phyloP scores from a whole-genome alignment of 148 eudicot species.

The Polygonum maritimum region DNA sequence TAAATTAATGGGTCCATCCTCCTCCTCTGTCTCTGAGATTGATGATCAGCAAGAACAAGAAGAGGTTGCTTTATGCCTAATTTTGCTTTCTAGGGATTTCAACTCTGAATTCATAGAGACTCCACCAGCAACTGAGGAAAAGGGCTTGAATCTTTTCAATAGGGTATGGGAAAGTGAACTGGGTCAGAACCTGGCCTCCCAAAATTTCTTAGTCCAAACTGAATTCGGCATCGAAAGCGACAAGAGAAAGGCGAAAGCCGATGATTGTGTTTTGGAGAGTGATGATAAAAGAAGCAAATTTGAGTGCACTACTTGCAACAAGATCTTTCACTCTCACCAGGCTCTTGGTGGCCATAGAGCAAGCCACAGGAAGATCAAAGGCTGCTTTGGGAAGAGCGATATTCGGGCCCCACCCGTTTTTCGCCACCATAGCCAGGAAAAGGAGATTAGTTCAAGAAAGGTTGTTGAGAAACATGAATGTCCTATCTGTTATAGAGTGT shows the following conservation, averaged over 20 bases:
- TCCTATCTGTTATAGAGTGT: conserved; percentile 68
- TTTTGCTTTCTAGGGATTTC: conserved; percentile 65
- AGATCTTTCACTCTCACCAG: conserved; percentile 70
- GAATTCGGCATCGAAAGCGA: too few species aligned
- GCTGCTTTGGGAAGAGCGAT: conserved; percentile 13
- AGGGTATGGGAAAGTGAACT: neutral
- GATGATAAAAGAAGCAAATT: conserved; percentile 27
- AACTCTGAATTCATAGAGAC: conserved; percentile 9
- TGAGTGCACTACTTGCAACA: conserved; percentile 69
- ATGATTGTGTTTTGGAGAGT: neutral
- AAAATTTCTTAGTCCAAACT: too few species aligned
- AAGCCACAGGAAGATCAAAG: conserved; percentile 69
- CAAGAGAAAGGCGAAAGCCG: too few species aligned
- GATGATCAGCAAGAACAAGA: conserved; percentile 40
- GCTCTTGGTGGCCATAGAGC: conserved; percentile 92
- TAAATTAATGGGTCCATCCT: conserved; percentile 10
- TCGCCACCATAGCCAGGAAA: neutral
- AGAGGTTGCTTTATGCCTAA: conserved; percentile 81
- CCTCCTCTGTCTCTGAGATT: conserved; percentile 45
- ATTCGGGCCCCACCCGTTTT: neutral
- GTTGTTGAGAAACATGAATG: conserved; percentile 46
- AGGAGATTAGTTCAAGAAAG: neutral
- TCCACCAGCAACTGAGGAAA: neutral
- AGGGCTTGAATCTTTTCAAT: neutral
- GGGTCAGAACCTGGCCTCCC: neutral